These are phyloP conservation scores for Plantago lanceolata DNA, from an alignment of 305 asterid species.

Conservation along the genomic window DNA sequence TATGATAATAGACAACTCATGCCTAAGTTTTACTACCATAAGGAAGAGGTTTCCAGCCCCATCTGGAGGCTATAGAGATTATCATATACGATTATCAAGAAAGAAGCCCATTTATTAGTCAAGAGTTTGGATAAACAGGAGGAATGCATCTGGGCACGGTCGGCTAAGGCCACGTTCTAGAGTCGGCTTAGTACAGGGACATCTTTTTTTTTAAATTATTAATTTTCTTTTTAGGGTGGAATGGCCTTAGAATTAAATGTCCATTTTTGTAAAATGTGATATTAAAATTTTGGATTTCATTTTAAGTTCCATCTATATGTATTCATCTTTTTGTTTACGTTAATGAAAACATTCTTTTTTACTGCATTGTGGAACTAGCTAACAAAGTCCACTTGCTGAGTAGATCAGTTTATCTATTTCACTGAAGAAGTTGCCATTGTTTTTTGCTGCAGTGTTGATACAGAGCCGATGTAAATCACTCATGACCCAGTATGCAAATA, in stretches of 20 bases:
- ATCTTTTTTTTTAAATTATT: too few species aligned
- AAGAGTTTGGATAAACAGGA: background rate
- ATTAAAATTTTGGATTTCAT: background rate
- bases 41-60: background rate
- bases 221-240: background rate
- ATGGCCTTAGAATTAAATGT: background rate
- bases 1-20: background rate
- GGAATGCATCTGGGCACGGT: background rate
- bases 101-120: background rate
- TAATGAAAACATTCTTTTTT: background rate
- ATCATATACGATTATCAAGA: background rate
- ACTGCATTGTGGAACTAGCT: background rate
- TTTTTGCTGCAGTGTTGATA: slow-evolving; percentile 34
- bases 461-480: slow-evolving; percentile 36
- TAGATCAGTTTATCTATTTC: background rate
- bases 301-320: background rate
- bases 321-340: background rate
- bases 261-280: background rate
- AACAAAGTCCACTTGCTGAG: background rate
- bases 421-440: slow-evolving; percentile 14
- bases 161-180: background rate
- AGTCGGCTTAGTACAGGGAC: background rate
- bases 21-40: background rate
- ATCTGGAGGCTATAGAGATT: background rate
- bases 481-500: slow-evolving; percentile 34